Evolutionary conservation across 768 basidiomycete genomes (phyloP).

Genomic region (Trametes cingulata): DNA sequence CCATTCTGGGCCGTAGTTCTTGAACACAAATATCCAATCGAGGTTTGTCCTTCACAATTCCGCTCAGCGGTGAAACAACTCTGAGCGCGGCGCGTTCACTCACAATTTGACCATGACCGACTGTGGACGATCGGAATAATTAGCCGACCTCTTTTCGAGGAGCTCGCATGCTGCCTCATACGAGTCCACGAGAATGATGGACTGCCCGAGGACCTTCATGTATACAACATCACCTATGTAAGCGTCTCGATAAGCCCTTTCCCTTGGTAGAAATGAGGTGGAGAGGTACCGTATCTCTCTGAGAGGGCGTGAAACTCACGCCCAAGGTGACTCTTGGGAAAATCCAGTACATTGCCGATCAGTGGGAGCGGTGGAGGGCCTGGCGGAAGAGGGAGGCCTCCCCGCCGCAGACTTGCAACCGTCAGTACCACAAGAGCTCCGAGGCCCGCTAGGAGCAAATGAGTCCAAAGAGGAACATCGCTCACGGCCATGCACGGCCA

Average conservation of each 20-base stretch:
- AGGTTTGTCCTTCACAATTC: conserved; percentile 37
- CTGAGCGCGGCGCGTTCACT: conserved; percentile 31
- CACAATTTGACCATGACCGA: conserved; percentile 73
- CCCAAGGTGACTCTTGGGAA: conserved; percentile 17
- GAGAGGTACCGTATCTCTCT: conserved; percentile 18
- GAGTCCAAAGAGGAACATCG: neutral
- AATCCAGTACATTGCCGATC: conserved; percentile 26
- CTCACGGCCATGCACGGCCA: too few species aligned
- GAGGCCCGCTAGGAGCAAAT: neutral
- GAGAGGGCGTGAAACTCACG: conserved; percentile 17
- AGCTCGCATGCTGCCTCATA: conserved; percentile 60
- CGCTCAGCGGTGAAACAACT: conserved; percentile 35
- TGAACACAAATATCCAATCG: conserved; percentile 20
- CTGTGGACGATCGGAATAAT: conserved; percentile 73
- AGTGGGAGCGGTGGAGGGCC: conserved; percentile 27
- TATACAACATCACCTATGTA: conserved; percentile 61
- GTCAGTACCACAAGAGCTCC: neutral
- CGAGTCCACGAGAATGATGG: conserved; percentile 66
- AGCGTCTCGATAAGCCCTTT: neutral
- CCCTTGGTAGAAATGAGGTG: neutral
- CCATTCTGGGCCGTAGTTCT: conserved; percentile 13
- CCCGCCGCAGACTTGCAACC: neutral
- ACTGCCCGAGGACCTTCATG: conserved; percentile 64
- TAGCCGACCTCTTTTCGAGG: conserved; percentile 66
- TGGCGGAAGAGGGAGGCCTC: conserved; percentile 18